Base-by-base conservation (phyloP, 2,329 filamentous ascomycete genomes). In the Periconia digitata region DNA sequence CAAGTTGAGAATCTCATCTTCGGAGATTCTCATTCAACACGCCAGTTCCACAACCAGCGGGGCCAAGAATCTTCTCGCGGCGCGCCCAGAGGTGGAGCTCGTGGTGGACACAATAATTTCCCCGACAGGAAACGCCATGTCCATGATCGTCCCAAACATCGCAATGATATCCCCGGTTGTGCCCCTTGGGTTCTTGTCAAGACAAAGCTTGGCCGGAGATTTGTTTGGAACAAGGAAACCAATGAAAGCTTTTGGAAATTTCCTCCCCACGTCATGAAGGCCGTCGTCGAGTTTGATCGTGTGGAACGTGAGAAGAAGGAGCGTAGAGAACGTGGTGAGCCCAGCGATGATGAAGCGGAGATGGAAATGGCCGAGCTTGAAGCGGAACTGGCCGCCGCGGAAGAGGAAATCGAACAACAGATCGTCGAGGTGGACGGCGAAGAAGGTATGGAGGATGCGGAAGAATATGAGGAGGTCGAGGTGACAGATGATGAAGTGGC, bases 181-280 rank as follows among this genome's bases (percentile, higher is more conserved):
- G 86, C 88, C 59, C 89, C 91, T 15, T 99, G 94, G 94, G 74
- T 95, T 0, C 76, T 99, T 3, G 90, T 99, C n/a, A 89, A 87
- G 67, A 99, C 94, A 1, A 96, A 90, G 67, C 85, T 92, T 53
- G 89, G 90, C 18, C 81, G 94, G 48, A 83, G 92, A 44, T 99
- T 99, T 65, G 91, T 92, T 2, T 89, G 95, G 75, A 96, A 99
- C 59, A 83, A 85, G 0, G 81, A 82, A 45, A 96, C 92, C 56
- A 89, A 92, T 32, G 81, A 91, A 58, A 97, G 92, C 71, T 91
- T 91, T 71, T 99, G 95, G 94, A 90, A 90, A 63, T 94, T 96
- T 61, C 94, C 94, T 0, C 84, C 90, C 46, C 86, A 94, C 67
- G 79, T 99, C 29, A 86, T 92, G 80, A 85, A 87, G 51, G 90